Percentiles rank a stretch among this genome's conserved stretches.
Conservation (phyloP, 345 rosid species). For the Zanthoxylum bungeanum region DNA sequence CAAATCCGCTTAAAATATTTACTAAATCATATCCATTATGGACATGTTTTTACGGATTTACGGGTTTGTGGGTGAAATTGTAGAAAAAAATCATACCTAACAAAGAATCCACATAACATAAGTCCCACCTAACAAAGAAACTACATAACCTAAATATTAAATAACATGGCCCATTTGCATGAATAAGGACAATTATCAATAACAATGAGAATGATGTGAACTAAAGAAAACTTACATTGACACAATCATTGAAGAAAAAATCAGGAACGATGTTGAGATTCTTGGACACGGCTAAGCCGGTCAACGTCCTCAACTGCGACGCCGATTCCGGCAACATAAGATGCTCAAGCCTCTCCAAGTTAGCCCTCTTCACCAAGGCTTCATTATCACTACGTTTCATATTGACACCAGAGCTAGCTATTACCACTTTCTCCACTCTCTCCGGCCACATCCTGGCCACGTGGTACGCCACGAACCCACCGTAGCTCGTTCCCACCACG, state of each 20-base stretch:
- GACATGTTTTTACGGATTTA: no score
- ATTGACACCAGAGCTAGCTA: conserved; percentile 79
- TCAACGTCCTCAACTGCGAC: conserved; percentile 47
- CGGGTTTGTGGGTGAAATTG: no score
- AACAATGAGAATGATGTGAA: no score
- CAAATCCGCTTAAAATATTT: no score
- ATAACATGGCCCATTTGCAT: background rate
- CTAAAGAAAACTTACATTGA: conserved; percentile 45
- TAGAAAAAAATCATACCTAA: no score
- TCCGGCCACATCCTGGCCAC: conserved; percentile 70
- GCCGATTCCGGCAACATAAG: conserved; percentile 75
- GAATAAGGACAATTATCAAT: no score
- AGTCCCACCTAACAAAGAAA: background rate
- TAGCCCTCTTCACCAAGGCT: conserved; percentile 45
- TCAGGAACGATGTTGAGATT: conserved; percentile 48
- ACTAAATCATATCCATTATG: no score
- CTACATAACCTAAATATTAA: background rate
- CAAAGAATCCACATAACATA: background rate
- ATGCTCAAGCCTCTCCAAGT: conserved; percentile 43
- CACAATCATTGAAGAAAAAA: conserved; percentile 51
- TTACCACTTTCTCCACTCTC: conserved; percentile 73
- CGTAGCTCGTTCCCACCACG: conserved; percentile 83
- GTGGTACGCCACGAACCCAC: conserved; percentile 85
- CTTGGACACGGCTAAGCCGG: conserved; percentile 41
- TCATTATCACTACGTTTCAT: conserved; percentile 52